phyloP scores from a whole-genome alignment of 2,329 filamentous ascomycete genomes.

The Trichoderma sp. region DNA sequence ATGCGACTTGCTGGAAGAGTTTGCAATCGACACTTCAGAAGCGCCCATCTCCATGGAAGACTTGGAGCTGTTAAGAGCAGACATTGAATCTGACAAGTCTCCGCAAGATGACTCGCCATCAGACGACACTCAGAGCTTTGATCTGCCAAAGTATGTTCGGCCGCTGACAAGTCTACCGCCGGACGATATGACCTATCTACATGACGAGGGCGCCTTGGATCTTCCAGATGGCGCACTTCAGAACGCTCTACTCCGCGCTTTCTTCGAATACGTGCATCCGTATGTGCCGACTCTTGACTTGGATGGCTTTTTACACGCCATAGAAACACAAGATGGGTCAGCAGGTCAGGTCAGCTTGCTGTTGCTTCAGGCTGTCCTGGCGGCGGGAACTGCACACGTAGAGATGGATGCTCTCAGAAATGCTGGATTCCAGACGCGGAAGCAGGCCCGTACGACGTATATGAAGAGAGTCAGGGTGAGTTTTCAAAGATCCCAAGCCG shows the following conservation, averaged over 20 bases:
- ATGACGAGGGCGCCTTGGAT: slow-evolving; percentile 9
- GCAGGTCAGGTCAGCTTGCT: slow-evolving; percentile 18
- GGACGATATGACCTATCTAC: slow-evolving; percentile 17
- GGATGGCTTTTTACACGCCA: slow-evolving; percentile 7
- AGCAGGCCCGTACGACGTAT: slow-evolving; percentile 11
- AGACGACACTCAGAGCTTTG: neutral
- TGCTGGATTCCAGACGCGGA: slow-evolving; percentile 10
- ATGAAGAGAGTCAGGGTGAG: slow-evolving; percentile 15
- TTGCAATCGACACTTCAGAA: neutral
- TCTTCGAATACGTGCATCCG: slow-evolving; percentile 18
- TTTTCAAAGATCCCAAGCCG: neutral
- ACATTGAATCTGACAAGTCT: slow-evolving; percentile 9
- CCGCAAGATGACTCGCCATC: neutral
- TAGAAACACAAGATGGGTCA: slow-evolving; percentile 16
- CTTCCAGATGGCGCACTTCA: slow-evolving; percentile 17
- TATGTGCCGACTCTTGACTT: slow-evolving; percentile 22
- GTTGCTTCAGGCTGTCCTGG: slow-evolving; percentile 11
- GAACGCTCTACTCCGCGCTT: slow-evolving; percentile 6
- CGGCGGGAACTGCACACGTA: slow-evolving; percentile 23
- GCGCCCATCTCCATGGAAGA: slow-evolving; percentile 4
- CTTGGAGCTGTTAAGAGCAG: slow-evolving; percentile 14
- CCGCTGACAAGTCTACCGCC: slow-evolving; percentile 19
- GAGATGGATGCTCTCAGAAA: slow-evolving; percentile 7
- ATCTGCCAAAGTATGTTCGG: slow-evolving; percentile 14
- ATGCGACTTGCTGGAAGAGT: neutral